Evolutionary conservation across 441 rosid genomes (phyloP).

Genomic region (Flueggea neowawraea): DNA sequence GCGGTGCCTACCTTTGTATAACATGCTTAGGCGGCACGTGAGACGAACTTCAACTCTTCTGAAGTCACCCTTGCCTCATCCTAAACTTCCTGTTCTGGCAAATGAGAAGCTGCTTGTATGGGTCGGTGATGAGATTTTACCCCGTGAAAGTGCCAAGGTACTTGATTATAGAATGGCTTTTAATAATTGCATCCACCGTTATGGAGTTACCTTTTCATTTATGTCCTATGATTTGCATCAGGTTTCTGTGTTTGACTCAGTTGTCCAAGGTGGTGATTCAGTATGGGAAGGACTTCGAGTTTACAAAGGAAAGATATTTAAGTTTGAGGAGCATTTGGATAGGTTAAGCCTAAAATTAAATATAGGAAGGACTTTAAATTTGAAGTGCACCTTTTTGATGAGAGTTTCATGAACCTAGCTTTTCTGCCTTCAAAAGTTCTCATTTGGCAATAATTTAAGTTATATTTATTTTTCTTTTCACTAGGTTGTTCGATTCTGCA

Average conservation of each 20-base stretch:
- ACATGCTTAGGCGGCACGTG: conserved; percentile 58
- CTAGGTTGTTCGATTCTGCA: conserved; percentile 84
- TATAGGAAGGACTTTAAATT: too few relatives aligned
- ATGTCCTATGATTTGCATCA: conserved; percentile 15
- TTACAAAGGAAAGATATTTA: conserved; percentile 66
- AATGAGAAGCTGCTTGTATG: conserved; percentile 78
- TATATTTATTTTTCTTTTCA: conserved; percentile 7
- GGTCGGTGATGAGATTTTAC: conserved; percentile 89
- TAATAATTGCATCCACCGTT: conserved; percentile 3
- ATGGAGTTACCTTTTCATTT: background rate
- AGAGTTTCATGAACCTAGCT: too few relatives aligned
- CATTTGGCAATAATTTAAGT: too few relatives aligned
- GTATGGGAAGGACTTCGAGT: conserved; percentile 96
- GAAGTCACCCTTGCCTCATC: conserved; percentile 46
- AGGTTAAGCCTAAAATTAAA: conserved; percentile 32
- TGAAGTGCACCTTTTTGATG: background rate
- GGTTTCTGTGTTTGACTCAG: conserved; percentile 94
- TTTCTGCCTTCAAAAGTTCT: too few relatives aligned
- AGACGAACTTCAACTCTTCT: conserved; percentile 40
- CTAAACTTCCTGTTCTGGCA: conserved; percentile 77
- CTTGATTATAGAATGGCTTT: conserved; percentile 17
- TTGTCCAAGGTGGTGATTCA: conserved; percentile 95
- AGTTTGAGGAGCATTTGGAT: conserved; percentile 87
- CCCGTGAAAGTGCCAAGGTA: conserved; percentile 88
- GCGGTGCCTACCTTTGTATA: conserved; percentile 77